Evolutionary conservation across 2,329 filamentous ascomycete species (phyloP), one percentile per base, ranked within the genome.

Genomic region (Tolypocladium paradoxum): DNA sequence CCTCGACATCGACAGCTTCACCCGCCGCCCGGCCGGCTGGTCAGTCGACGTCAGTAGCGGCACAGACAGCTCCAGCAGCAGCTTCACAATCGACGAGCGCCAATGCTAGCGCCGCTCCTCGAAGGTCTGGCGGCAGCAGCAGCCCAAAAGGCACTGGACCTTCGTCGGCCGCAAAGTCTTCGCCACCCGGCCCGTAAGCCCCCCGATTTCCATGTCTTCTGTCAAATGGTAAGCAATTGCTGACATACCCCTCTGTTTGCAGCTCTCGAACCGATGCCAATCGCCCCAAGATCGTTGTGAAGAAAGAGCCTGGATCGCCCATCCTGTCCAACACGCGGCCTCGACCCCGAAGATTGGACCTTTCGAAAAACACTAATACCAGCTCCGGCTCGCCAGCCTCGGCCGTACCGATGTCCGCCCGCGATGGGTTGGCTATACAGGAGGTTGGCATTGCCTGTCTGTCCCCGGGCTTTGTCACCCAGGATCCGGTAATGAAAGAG

Each of bases 401-500:
- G 6, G 84, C 84, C 50, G 83, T 90, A 38, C 86, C 90, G 37
- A 75, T 95, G 70, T 93, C 89, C 9, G 85, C 85, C 27, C 82
- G 89, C 60, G 89, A 95, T 47, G 82, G 85, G 24, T 73, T 93
- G 37, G 88, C 80, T 43, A 92, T 97, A 65, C 90, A 95, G 63
- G 90, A 96, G 70, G 88, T 97, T 29, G 93, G 93, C 54, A 78
- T 97, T 53, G 92, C 92, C 43, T 99, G 93, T 64, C 76, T 99
- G 53, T 97, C 93, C 2, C 93, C 93, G 0, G 93, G 93, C 52
- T 97, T 99, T 64, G 85, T 95, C 60, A 97, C 93, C 18, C 88
- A 97, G 62, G 90, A 99, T 69, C 92, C 93, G n/a, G 81, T 87
- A 22, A 95, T 96, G 90, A 86, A 93, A 65, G 90, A 96, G 70